phyloP scores from a whole-genome alignment of 176 grass and related monocot species.

The Chrysopogon serrulatus region DNA sequence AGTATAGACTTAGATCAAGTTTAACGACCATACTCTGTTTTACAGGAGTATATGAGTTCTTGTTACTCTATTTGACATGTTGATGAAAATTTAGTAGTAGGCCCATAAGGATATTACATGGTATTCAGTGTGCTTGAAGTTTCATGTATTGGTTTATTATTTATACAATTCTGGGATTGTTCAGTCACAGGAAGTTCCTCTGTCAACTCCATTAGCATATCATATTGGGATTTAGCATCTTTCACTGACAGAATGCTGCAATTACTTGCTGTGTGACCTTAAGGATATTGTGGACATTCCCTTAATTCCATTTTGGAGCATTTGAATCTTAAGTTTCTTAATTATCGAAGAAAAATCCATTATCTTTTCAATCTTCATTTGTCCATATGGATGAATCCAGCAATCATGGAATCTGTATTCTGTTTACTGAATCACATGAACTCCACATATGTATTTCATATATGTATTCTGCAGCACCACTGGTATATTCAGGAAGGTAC shows the following conservation, averaged over 20 bases:
- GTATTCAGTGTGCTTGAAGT: constrained; percentile 1
- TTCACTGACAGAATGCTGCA: neutral
- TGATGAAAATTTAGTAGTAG: constrained; percentile 15
- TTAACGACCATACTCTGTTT: neutral
- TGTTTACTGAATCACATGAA: neutral
- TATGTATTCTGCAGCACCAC: neutral
- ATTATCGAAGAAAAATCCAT: neutral
- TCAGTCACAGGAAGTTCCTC: neutral
- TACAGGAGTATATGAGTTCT: neutral
- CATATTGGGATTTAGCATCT: neutral
- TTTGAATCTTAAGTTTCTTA: neutral
- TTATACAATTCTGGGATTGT: neutral
- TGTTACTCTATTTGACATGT: constrained; percentile 8
- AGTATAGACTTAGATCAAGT: neutral
- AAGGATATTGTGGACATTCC: neutral
- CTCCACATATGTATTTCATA: neutral
- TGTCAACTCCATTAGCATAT: neutral
- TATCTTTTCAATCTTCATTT: neutral
- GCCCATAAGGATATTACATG: neutral
- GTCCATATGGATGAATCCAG: neutral
- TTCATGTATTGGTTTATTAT: neutral
- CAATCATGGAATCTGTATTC: neutral
- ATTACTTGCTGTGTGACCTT: neutral
- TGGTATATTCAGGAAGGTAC: constrained; percentile 18
- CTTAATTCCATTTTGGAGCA: neutral